A percentile compares a stretch with the other conserved stretches of the same genome.
Evolutionary conservation across 2,329 filamentous ascomycete species (phyloP).

Genomic region (Cyphellophora europaea): DNA sequence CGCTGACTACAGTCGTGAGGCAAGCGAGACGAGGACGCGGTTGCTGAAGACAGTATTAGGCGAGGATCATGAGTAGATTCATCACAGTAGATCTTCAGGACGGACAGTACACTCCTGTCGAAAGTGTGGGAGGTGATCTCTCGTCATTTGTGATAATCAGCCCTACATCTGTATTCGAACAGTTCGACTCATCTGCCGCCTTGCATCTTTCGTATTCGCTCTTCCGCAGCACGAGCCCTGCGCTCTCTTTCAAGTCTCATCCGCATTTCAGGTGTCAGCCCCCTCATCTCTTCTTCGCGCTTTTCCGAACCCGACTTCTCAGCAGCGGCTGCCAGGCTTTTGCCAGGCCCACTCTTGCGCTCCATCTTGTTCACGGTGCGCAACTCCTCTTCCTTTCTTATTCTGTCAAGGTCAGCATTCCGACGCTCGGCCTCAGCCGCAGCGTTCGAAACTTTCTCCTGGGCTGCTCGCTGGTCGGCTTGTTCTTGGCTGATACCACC

Average conservation of each 20-base stretch:
- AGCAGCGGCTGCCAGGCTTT: constrained; percentile 44
- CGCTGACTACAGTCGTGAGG: no score
- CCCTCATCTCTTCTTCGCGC: constrained; percentile 73
- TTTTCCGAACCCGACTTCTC: constrained; percentile 71
- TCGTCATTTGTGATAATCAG: no score
- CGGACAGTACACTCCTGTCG: no score
- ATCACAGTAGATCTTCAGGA: no score
- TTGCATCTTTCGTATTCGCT: constrained; percentile 64
- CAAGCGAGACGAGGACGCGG: no score
- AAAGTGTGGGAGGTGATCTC: no score
- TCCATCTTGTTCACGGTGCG: constrained; percentile 30
- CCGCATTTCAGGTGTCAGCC: constrained; percentile 79
- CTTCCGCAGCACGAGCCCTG: constrained; percentile 83
- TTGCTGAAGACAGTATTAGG: no score
- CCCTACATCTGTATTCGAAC: no score
- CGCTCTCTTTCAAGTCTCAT: constrained; percentile 77
- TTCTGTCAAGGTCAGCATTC: constrained; percentile 62
- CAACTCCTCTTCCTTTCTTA: constrained; percentile 53
- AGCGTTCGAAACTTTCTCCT: constrained; percentile 61
- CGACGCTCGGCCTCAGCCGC: constrained; percentile 62
- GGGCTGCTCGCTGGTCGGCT: constrained; percentile 57
- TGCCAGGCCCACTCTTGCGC: constrained; percentile 41
- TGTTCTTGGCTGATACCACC: constrained; percentile 60
- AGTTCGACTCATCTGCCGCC: constrained; percentile 9
- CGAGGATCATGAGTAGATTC: no score